phyloP scores from a whole-genome alignment of 257 asterid genomes.

The Ligustrum vulgare region DNA sequence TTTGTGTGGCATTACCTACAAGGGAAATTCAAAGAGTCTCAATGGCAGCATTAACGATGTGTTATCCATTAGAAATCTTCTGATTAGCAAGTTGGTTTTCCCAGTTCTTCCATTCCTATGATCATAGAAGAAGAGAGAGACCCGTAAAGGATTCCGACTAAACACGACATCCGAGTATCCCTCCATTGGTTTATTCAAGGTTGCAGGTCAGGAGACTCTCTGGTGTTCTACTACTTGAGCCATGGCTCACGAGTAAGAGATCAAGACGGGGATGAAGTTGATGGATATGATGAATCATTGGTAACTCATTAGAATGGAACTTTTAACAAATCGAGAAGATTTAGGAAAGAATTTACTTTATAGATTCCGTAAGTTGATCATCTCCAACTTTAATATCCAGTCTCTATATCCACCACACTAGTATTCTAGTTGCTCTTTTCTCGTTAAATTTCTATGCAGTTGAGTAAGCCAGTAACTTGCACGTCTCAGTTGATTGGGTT shows the following conservation, averaged over 20 bases:
- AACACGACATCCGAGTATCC: conserved; percentile 28
- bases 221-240: conserved; percentile 42
- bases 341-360: neutral
- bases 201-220: conserved; percentile 35
- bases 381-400: neutral
- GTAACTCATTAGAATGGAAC: neutral
- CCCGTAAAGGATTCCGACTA: conserved; percentile 42
- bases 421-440: neutral
- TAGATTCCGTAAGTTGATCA: too few species aligned
- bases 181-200: conserved; percentile 37
- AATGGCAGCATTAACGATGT: conserved; percentile 52
- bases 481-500: too few species aligned
- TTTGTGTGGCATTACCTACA: conserved; percentile 66
- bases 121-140: conserved; percentile 55
- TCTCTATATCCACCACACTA: neutral
- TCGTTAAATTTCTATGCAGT: neutral
- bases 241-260: conserved; percentile 35
- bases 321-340: neutral
- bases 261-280: conserved; percentile 26
- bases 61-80: conserved; percentile 36
- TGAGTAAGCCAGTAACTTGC: too few species aligned
- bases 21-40: conserved; percentile 48
- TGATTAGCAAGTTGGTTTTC: conserved; percentile 33
- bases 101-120: conserved; percentile 39
- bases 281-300: conserved; percentile 43